Evolutionary conservation across 2,329 filamentous ascomycete genomes (phyloP).

Genomic region (Macrophomina pseudophaseolina): DNA sequence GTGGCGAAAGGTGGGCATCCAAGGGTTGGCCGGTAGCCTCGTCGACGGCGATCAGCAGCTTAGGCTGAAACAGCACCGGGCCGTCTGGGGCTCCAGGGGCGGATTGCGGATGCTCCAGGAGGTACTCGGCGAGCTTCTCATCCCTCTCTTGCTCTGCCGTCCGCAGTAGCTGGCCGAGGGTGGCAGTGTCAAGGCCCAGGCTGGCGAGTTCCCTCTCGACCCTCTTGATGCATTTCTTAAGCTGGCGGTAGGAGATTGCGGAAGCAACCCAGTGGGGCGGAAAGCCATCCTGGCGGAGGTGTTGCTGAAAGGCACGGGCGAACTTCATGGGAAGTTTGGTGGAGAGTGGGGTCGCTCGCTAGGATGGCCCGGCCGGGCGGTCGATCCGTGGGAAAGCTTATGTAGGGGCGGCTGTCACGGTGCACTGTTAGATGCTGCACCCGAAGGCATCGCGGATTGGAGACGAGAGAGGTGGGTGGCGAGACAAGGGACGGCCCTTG

Average conservation of each 20-base stretch:
- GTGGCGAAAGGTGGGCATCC: constrained; percentile 69
- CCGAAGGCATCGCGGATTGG: background rate
- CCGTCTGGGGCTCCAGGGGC: background rate
- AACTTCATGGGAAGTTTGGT: constrained; percentile 75
- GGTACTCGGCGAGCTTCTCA: constrained; percentile 21
- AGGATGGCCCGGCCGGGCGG: background rate
- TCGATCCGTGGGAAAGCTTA: background rate
- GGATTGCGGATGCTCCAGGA: constrained; percentile 5
- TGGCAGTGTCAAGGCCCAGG: constrained; percentile 74
- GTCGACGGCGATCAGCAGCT: constrained; percentile 72
- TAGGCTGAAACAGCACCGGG: constrained; percentile 61
- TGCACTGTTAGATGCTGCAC: background rate
- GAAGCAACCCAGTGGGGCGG: constrained; percentile 72
- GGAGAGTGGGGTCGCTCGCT: background rate
- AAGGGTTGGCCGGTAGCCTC: constrained; percentile 69
- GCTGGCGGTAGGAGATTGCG: constrained; percentile 80
- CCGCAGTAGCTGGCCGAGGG: constrained; percentile 66
- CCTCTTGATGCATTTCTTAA: constrained; percentile 89
- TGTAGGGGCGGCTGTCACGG: background rate
- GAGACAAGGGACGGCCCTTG: too few relatives aligned
- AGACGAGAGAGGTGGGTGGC: background rate
- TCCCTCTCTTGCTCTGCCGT: constrained; percentile 32
- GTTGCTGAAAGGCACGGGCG: constrained; percentile 75
- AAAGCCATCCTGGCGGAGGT: constrained; percentile 73
- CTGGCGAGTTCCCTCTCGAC: constrained; percentile 72